Percentiles rank a stretch among this genome's conserved stretches.
Conservation (phyloP, 176 grass and related monocot species). For the Rhynchospora pubera region DNA sequence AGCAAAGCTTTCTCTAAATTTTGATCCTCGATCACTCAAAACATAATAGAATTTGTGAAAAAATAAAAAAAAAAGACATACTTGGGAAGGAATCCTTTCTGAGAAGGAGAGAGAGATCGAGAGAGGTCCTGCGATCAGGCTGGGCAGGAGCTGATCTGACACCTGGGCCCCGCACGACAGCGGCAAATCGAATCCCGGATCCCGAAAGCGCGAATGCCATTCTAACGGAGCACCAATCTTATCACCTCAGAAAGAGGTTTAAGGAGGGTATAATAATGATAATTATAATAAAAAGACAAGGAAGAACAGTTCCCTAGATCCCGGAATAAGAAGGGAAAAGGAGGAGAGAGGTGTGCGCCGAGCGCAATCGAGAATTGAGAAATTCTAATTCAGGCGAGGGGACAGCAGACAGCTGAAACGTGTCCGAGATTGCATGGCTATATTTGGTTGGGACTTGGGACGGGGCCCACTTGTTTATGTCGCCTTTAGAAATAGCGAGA, state of each 20-base stretch:
- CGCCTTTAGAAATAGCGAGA: constrained; percentile 29
- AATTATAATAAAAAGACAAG: neutral
- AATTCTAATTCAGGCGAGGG: neutral
- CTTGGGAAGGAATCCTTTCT: constrained; percentile 18
- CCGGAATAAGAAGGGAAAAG: constrained; percentile 26
- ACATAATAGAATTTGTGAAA: neutral
- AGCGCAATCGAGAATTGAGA: neutral
- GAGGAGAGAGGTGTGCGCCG: neutral
- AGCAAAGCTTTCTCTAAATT: neutral
- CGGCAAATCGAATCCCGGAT: constrained; percentile 30
- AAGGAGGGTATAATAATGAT: constrained; percentile 4
- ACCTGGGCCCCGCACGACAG: constrained; percentile 22
- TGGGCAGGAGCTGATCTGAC: constrained; percentile 10
- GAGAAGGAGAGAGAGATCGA: constrained; percentile 8
- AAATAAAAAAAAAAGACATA: neutral
- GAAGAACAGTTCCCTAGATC: neutral
- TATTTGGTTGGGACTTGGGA: constrained; percentile 20
- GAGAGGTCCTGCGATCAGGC: constrained; percentile 26
- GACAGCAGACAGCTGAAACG: neutral
- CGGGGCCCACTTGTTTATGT: constrained; percentile 23
- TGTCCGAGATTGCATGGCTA: constrained; percentile 12
- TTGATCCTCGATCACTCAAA: neutral
- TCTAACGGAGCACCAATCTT: constrained; percentile 9
- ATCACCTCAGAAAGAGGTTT: neutral
- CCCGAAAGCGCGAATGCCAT: constrained; percentile 35